Evolutionary conservation across 495 filamentous ascomycete genomes (phyloP).

Genomic region (Podospora appendiculata): DNA sequence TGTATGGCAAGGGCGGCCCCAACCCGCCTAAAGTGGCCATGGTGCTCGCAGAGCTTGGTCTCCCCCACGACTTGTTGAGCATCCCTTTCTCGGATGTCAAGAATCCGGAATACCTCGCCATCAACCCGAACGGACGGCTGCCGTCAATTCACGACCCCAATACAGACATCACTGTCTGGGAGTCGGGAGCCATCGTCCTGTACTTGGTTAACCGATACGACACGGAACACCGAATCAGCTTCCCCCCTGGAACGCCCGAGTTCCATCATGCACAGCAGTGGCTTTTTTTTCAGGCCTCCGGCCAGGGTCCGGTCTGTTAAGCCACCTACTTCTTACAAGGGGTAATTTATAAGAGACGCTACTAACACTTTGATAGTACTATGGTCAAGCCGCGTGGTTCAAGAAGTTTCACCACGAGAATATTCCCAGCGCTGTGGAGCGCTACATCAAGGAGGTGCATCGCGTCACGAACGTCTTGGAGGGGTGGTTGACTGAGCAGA

Average conservation of each 20-base stretch:
- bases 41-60: slow-evolving; percentile 52
- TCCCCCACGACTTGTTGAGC: slow-evolving; percentile 44
- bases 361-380: slow-evolving; percentile 32
- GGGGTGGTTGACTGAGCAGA: slow-evolving; percentile 36
- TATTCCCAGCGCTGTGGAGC: slow-evolving; percentile 40
- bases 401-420: slow-evolving; percentile 46
- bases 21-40: slow-evolving; percentile 53
- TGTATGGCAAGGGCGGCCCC: slow-evolving; percentile 28
- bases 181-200: slow-evolving; percentile 65
- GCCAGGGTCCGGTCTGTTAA: slow-evolving; percentile 58
- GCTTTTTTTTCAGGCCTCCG: slow-evolving; percentile 58
- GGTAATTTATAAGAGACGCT: too few species aligned
- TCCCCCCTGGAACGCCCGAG: slow-evolving; percentile 38
- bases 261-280: slow-evolving; percentile 53
- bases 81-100: slow-evolving; percentile 48
- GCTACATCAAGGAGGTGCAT: slow-evolving; percentile 53
- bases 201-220: slow-evolving; percentile 69
- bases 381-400: slow-evolving; percentile 48
- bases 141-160: slow-evolving; percentile 61
- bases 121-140: slow-evolving; percentile 70
- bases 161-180: slow-evolving; percentile 58
- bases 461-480: slow-evolving; percentile 56
- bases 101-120: slow-evolving; percentile 38
- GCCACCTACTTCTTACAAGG: too few species aligned
- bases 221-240: slow-evolving; percentile 50